phyloP scores from a whole-genome alignment of 805 yeast genomes.

The Schizosaccharomyces pombe region DNA sequence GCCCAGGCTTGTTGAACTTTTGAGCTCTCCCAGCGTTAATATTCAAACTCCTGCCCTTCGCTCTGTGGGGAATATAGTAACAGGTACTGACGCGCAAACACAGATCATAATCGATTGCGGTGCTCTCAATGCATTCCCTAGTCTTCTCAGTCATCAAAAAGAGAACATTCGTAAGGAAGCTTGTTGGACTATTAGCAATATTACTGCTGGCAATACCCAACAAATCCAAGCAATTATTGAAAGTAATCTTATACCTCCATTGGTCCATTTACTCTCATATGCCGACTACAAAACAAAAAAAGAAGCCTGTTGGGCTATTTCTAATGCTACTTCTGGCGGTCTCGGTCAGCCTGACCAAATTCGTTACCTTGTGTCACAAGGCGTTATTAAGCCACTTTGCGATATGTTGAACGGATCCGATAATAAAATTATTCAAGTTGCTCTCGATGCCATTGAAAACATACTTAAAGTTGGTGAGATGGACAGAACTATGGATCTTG shows the following conservation, averaged over 20 bases:
- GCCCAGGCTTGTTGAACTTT: constrained; percentile 71
- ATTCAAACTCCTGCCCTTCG: constrained; percentile 95
- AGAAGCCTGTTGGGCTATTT: constrained; percentile 98
- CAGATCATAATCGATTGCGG: constrained; percentile 87
- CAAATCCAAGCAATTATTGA: constrained; percentile 95
- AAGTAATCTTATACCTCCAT: constrained; percentile 77
- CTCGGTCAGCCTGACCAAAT: constrained; percentile 78
- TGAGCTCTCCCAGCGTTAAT: constrained; percentile 50
- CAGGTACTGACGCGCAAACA: constrained; percentile 89
- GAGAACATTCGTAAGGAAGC: constrained; percentile 92
- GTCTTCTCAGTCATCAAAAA: constrained; percentile 58
- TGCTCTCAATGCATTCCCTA: constrained; percentile 63
- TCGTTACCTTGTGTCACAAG: constrained; percentile 76
- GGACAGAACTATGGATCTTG: constrained; percentile 56
- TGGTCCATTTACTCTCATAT: constrained; percentile 47
- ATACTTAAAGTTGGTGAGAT: constrained; percentile 83
- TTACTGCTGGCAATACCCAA: constrained; percentile 87
- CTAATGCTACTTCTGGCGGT: constrained; percentile 94
- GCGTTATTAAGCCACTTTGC: constrained; percentile 91
- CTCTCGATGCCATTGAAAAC: constrained; percentile 85
- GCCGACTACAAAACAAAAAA: constrained; percentile 92
- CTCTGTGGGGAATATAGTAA: constrained; percentile 92
- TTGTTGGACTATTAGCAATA: constrained; percentile 95
- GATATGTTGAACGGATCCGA: constrained; percentile 76
- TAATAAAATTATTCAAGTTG: constrained; percentile 75